These are phyloP conservation scores for Xylariaceae sp. DNA, from an alignment of 2,329 filamentous ascomycete species.

Conservation along the genomic window DNA sequence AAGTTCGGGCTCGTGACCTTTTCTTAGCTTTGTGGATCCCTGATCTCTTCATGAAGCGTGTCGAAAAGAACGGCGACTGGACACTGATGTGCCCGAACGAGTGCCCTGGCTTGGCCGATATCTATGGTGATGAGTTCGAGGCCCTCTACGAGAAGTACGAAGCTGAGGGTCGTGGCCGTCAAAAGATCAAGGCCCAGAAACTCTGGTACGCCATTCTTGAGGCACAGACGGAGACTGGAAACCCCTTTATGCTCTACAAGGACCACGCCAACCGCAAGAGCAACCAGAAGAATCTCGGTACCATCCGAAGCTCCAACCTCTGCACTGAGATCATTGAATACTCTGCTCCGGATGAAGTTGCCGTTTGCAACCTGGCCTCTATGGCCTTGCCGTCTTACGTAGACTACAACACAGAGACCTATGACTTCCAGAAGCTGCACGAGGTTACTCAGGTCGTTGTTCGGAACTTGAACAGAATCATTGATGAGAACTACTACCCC, in stretches of 20 bases:
- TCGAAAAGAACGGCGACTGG: conserved; percentile 95
- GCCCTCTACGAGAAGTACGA: conserved; percentile 92
- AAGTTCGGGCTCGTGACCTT: conserved; percentile 90
- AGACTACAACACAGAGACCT: conserved; percentile 75
- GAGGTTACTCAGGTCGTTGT: conserved; percentile 89
- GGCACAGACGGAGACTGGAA: conserved; percentile 97
- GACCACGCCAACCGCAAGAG: conserved; percentile 97
- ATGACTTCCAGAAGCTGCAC: conserved; percentile 96
- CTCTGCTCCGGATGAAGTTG: conserved; percentile 93
- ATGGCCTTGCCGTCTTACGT: conserved; percentile 87
- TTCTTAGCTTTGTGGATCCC: conserved; percentile 99
- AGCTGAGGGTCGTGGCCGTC: conserved; percentile 76
- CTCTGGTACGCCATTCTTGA: conserved; percentile 98
- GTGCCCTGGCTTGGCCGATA: conserved; percentile 88
- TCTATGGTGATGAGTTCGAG: conserved; percentile 97
- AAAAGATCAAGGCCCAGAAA: conserved; percentile 95
- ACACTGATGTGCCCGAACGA: conserved; percentile 98
- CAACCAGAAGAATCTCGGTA: conserved; percentile 99
- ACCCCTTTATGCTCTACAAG: conserved; percentile 99
- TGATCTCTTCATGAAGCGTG: conserved; percentile 99
- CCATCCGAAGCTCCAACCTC: conserved; percentile 96
- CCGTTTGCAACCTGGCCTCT: conserved; percentile 96
- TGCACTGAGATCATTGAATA: conserved; percentile 99
- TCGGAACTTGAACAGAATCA: conserved; percentile 95
- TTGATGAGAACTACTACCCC: conserved; percentile 98